phyloP scores from a whole-genome alignment of 2,329 filamentous ascomycete genomes.

The Raffaelea albimanens region DNA sequence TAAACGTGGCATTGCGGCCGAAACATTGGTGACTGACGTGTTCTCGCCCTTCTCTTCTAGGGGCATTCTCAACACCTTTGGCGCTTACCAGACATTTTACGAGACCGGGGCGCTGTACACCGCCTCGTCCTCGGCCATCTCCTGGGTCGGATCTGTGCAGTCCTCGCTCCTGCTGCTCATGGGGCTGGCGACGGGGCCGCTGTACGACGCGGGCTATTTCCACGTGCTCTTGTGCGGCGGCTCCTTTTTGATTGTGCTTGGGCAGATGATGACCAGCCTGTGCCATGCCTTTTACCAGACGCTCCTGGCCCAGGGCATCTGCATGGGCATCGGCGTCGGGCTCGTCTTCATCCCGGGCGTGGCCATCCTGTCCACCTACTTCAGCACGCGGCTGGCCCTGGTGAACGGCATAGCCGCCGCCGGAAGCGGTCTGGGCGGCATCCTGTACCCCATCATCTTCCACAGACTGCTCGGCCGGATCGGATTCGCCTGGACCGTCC shows the following conservation, averaged over 20 bases:
- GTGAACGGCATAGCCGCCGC: constrained; percentile 51
- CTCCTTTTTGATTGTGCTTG: constrained; percentile 32
- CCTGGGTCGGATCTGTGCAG: constrained; percentile 41
- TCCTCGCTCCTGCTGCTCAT: constrained; percentile 30
- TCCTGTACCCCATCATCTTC: constrained; percentile 9
- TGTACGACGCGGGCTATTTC: constrained; percentile 32
- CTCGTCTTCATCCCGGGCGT: constrained; percentile 44
- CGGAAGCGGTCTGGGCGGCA: constrained; percentile 48
- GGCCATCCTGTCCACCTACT: constrained; percentile 51
- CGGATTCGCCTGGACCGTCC: constrained; percentile 9
- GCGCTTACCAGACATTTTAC: constrained; percentile 7
- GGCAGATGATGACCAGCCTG: constrained; percentile 35
- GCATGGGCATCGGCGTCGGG: constrained; percentile 45
- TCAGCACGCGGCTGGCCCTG: constrained; percentile 45
- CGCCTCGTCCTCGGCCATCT: constrained; percentile 25
- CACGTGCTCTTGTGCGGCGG: constrained; percentile 23
- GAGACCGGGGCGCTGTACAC: neutral
- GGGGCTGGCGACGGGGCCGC: constrained; percentile 30
- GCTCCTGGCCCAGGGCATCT: constrained; percentile 44
- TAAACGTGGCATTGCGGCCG: neutral
- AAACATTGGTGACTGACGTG: neutral
- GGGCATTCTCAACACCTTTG: constrained; percentile 5
- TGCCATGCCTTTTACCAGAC: constrained; percentile 35
- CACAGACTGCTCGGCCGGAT: neutral
- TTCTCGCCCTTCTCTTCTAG: neutral